Evolutionary conservation across 352 stramenopile species (phyloP).

Genomic region (Globisporangium lucens): DNA sequence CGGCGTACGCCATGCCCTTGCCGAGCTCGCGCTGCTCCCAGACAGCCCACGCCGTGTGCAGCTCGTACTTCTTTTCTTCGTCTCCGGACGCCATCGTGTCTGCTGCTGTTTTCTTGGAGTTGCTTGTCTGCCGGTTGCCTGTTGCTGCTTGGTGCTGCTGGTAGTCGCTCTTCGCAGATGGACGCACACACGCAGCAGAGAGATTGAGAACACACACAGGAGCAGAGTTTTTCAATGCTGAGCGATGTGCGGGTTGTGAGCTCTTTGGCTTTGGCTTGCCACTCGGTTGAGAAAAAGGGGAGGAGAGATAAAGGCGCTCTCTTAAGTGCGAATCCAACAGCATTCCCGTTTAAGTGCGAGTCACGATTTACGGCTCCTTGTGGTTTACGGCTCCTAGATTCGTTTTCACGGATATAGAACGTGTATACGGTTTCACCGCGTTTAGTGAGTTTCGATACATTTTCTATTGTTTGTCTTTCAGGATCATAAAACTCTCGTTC

Average conservation of each 20-base stretch:
- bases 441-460: not conserved
- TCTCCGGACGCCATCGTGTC: conserved; percentile 40
- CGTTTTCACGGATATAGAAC: no score
- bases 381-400: no score
- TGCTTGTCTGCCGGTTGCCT: not conserved
- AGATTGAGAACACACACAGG: not conserved
- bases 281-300: not conserved
- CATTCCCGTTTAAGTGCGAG: not conserved
- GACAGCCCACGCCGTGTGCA: conserved; percentile 84
- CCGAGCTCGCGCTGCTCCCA: conserved; percentile 83
- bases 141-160: not conserved
- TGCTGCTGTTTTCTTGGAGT: not conserved
- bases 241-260: conserved; percentile 3
- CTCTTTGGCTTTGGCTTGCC: not conserved
- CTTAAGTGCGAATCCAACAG: not conserved
- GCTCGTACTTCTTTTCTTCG: conserved; percentile 58
- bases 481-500: not conserved
- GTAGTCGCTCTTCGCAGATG: conserved; percentile 2
- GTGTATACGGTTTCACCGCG: no score
- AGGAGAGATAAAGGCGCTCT: not conserved
- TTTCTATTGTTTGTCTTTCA: not conserved
- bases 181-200: not conserved
- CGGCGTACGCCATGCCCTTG: conserved; percentile 77
- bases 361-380: no score
- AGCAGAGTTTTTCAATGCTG: not conserved